Evolutionary conservation across 345 rosid genomes (phyloP).

Genomic region (Lepidium aucheri): DNA sequence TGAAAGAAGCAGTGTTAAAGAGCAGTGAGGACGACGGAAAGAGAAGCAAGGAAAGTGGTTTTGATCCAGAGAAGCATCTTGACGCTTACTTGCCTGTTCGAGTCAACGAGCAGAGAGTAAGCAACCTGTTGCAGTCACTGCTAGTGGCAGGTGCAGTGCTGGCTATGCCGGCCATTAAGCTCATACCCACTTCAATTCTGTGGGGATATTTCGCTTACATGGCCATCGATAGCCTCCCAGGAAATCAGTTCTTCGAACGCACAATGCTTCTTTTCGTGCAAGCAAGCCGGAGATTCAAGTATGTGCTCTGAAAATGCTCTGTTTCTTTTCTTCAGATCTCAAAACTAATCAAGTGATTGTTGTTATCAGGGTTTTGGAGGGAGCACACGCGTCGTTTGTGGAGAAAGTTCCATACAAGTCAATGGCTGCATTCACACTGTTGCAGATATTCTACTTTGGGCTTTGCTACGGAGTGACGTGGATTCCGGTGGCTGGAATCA

Average conservation of each 20-base stretch:
- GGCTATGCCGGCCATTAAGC: slow-evolving; percentile 70
- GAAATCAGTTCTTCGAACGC: slow-evolving; percentile 87
- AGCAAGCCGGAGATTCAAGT: slow-evolving; percentile 62
- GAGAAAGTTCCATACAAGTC: slow-evolving; percentile 65
- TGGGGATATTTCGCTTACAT: slow-evolving; percentile 91
- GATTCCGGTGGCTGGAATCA: slow-evolving; percentile 78
- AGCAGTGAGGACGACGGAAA: slow-evolving; percentile 26
- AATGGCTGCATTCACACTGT: slow-evolving; percentile 44
- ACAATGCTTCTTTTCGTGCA: slow-evolving; percentile 52
- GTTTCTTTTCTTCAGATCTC: neutral
- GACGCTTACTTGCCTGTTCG: slow-evolving; percentile 77
- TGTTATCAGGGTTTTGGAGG: slow-evolving; percentile 54
- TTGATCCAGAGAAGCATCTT: slow-evolving; percentile 76
- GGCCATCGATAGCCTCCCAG: slow-evolving; percentile 90
- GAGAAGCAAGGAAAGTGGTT: slow-evolving; percentile 15
- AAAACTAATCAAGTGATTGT: neutral
- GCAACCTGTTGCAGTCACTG: slow-evolving; percentile 68
- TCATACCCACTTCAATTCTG: slow-evolving; percentile 70
- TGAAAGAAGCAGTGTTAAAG: slow-evolving; percentile 64
- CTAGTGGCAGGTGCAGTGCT: slow-evolving; percentile 51
- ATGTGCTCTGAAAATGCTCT: neutral
- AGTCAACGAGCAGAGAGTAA: slow-evolving; percentile 79
- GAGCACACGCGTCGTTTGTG: slow-evolving; percentile 58
- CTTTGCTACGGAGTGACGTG: slow-evolving; percentile 72
- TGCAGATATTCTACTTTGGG: slow-evolving; percentile 55